Conservation (phyloP, 179 eudicot genomes). For the Spinacia oleracea region DNA sequence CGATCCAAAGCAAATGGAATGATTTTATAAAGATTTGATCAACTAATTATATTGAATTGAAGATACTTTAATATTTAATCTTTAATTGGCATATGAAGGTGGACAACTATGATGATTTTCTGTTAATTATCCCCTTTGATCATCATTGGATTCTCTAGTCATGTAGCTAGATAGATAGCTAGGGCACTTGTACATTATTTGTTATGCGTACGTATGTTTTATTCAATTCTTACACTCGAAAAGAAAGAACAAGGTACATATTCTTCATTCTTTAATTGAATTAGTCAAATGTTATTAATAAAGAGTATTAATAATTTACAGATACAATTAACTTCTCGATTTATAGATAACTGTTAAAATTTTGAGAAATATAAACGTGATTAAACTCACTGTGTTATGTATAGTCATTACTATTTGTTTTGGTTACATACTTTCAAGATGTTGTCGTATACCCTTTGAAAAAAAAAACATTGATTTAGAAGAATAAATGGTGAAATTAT, state of each 20-base stretch:
- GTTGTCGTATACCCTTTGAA: too few species aligned
- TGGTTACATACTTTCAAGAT: too few species aligned
- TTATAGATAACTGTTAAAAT: too few species aligned
- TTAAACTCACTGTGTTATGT: too few species aligned
- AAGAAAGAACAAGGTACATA: neutral
- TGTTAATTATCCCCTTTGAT: neutral
- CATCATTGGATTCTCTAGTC: constrained; percentile 17
- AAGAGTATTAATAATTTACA: too few species aligned
- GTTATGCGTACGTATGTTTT: neutral
- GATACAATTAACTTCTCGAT: too few species aligned
- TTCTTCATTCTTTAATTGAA: too few species aligned
- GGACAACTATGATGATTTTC: constrained; percentile 1
- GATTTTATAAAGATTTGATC: constrained; percentile 9
- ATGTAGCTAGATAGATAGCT: neutral
- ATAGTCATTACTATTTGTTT: too few species aligned
- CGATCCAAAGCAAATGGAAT: constrained; percentile 4
- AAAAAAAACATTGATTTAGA: too few species aligned
- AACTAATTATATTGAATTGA: neutral
- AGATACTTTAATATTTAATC: neutral
- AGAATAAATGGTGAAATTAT: too few species aligned
- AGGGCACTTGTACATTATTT: neutral
- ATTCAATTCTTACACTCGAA: neutral
- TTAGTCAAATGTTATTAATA: too few species aligned
- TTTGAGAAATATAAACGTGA: too few species aligned
- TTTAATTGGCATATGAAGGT: neutral